Evolutionary conservation across 352 stramenopile species (phyloP), one percentile per base, ranked within the genome.

Genomic region (Poterioochromonas sp.): DNA sequence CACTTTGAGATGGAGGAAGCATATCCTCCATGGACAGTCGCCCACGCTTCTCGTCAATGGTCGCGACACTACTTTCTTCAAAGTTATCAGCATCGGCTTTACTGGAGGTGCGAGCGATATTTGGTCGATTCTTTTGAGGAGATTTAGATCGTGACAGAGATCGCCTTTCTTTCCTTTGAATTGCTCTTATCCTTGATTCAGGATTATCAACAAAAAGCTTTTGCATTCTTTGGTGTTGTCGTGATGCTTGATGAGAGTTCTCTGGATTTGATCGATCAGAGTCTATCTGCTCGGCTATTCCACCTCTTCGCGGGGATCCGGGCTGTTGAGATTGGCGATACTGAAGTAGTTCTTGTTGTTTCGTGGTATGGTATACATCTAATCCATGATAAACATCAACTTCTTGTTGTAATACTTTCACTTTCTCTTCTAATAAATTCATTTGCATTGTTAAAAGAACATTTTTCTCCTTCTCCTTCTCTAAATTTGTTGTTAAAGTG

Each of bases 351-450:
- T 74, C 65, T 15, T 5, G 34, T 40, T 74, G 37, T 2, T 35
- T 29, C 2, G 65, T 35, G 18, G 65, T n/a, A 54, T 74, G 37
- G 29, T 74, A 74, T 8, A 74, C 40, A 39, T 74, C 65, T 37
- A 74, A 40, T 12, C 5, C 11, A 39, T n/a, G 65, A 37, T 37
- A 74, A 18, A 74, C 65, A 12, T 15, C 0, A 12, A 74, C 8
- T 39, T 74, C 65, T 54, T 74, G 65, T 40, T 1, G 11, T 8
- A 54, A 0, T 26, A 74, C 40, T 40, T 54, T 53, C 12, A 74
- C 15, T 39, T 35, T 8, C 18, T 74, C 65, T 54, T 74, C 65
- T 39, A 54, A 58, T n/a, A 74, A 11, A 34, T 18, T 5, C 5
- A 74, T 29, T 54, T 74, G 65, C 37, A 54, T 74, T 40, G 2